phyloP scores from a whole-genome alignment of 805 yeast genomes.

The Citeromyces matritensis region DNA sequence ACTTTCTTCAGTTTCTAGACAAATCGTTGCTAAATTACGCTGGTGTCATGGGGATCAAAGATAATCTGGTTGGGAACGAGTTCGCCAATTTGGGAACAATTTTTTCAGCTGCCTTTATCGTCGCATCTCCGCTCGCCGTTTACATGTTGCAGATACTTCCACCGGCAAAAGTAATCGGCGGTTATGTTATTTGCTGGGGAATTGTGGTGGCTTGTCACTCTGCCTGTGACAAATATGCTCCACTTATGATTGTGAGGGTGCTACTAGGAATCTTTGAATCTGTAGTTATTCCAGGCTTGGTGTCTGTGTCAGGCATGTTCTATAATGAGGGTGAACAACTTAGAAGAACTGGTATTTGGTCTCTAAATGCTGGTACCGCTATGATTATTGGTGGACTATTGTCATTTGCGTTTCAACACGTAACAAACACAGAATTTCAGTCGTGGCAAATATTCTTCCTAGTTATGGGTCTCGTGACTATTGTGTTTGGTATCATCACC shows the following conservation, averaged over 20 bases:
- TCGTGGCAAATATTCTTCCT: conserved; percentile 54
- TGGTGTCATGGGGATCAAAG: conserved; percentile 48
- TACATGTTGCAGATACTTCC: conserved; percentile 33
- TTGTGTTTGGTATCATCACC: conserved; percentile 29
- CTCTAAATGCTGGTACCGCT: conserved; percentile 22
- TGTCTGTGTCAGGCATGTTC: conserved; percentile 17
- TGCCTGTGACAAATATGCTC: conserved; percentile 35
- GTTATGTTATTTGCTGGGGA: conserved; percentile 38
- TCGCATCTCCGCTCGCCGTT: conserved; percentile 28
- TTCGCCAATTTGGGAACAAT: conserved; percentile 5
- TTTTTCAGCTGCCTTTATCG: conserved; percentile 29
- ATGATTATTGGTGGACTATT: conserved; percentile 28
- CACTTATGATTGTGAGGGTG: conserved; percentile 38
- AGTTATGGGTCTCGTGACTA: conserved; percentile 37
- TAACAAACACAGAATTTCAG: conserved; percentile 20
- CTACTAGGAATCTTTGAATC: conserved; percentile 25
- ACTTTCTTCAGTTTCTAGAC: conserved; percentile 18
- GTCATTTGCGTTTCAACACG: conserved; percentile 39
- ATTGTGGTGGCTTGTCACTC: conserved; percentile 31
- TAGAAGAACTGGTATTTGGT: conserved; percentile 18
- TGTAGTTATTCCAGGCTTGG: conserved; percentile 15
- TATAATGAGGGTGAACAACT: conserved; percentile 16
- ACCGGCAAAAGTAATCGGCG: conserved; percentile 31
- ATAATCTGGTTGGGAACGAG: conserved; percentile 10
- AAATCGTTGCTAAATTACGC: conserved; percentile 46